Evolutionary conservation across 2,329 filamentous ascomycete species (phyloP), one percentile per base, ranked within the genome.

Genomic region (Zymoseptoria tritici): DNA sequence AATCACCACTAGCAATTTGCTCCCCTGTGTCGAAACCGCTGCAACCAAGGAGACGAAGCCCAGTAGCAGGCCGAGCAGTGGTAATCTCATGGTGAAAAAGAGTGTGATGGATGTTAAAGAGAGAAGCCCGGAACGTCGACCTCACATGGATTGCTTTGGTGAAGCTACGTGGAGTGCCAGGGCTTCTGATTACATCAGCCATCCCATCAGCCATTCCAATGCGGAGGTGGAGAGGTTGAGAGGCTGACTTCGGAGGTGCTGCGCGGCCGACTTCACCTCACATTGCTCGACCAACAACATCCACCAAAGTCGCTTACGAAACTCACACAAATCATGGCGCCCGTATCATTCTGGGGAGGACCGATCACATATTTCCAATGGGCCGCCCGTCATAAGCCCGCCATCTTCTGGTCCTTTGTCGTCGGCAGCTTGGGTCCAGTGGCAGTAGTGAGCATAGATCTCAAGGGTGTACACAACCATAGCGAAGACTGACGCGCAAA

Each of bases 361-460:
- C 94, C 94, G 65, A 72, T 95, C 74, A 86, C 86, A 70, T 97
- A 96, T 85, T 78, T 89, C 71, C 87, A 87, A 77, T 97, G 92
- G 91, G 86, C 91, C 57, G 83, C 89, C 55, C 87, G 91, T 78
- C 88, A 94, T 77, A 89, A 89, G 75, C 94, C 94, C 56, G 91
- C 91, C 61, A 88, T 91, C 79, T 96, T 97, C 82, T 97, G 86
- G 83, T 91, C 90, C 69, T 79, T 90, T 71, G 73, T 90, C 60
- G 79, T 97, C 66, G 93, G 90, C 68, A 79, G 77, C 65, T 70
- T 85, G 58, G 91, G 91, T 9, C 94, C 93, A 42, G 75, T 89
- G 53, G 56, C 53, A 29, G 16, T 59, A 57, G 60, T 59, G 8
- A 49, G 52, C 6, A 22, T 29, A 20, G 1, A 26, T n/a, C 16